Evolutionary conservation across 2,329 filamentous ascomycete species (phyloP), one percentile per base, ranked within the genome.

Genomic region (Sporothrix sp.): DNA sequence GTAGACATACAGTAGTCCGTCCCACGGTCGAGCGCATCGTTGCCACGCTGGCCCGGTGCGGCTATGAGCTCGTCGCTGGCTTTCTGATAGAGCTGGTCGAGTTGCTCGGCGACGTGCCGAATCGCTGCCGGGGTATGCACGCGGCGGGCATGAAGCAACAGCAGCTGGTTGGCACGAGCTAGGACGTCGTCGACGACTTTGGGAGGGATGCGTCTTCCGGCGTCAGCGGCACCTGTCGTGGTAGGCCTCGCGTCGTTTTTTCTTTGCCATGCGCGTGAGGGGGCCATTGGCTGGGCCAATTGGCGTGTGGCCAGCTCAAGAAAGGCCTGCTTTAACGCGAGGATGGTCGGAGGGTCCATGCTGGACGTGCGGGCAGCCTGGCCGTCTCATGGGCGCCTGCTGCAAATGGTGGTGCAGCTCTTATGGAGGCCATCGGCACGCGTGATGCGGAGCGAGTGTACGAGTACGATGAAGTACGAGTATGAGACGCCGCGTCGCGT

Each of bases 31-130:
- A 33, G 21, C 7, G 10, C 7, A 30, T 27, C 42, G 30, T 20
- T 35, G 10, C 9, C 14, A 9, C 18, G 8, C 33, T 35, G 13
- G 30, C 14, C 14, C 11, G 42, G 42, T 9, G n/a, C 30, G 30
- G 20, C 42, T 5, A 11, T 20, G 21, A 72, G 25, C 9, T 32
- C 69, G 9, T 59, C 60, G 33, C 69, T 68, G 35, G 73, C 14
- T 8, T 16, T 18, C 14, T 23, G 46, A 63, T 87, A 87, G 39
- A 85, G 66, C 43, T 67, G 66, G 64, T 85, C 81, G 37, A 88
- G 79, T 67, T 88, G 84, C 68, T 86, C 82, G 2, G 84, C 82
- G 16, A 87, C 75, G 59, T 85, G 81, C 32, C 83, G 75, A 47
- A 75, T 79, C n/a, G 83, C 81, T 58, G 84, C 81, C 0, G 81